Conservation (phyloP, 345 rosid species). For the Dipteronia dyeriana region DNA sequence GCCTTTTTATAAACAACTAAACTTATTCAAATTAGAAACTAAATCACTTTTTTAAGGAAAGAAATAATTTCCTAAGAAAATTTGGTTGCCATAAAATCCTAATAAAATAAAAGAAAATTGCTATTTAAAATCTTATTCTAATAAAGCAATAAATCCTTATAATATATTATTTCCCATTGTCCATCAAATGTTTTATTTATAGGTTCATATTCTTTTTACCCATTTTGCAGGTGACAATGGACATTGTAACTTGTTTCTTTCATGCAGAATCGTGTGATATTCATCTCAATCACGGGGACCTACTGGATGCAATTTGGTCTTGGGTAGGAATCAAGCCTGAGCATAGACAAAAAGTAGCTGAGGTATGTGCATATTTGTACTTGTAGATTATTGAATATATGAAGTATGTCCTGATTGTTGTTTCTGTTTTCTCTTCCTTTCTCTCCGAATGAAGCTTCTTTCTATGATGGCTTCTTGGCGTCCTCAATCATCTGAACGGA, state of each 20-base stretch:
- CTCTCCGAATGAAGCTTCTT: conserved; percentile 66
- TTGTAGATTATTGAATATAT: conserved; percentile 12
- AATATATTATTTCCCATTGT: not conserved
- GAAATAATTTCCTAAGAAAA: not conserved
- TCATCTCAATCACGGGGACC: conserved; percentile 90
- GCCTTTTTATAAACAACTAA: not conserved
- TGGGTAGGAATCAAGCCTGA: conserved; percentile 92
- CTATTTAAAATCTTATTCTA: not conserved
- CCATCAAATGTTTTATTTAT: not conserved
- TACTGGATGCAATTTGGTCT: conserved; percentile 90
- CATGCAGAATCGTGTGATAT: conserved; percentile 68
- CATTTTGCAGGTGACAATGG: conserved; percentile 67
- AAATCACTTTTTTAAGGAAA: not conserved
- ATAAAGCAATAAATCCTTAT: not conserved
- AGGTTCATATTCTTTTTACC: not conserved
- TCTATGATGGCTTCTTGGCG: conserved; percentile 83
- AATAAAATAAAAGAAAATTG: not conserved
- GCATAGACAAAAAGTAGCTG: conserved; percentile 86
- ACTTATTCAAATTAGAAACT: no score
- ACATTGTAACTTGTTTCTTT: conserved; percentile 62
- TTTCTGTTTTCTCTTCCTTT: not conserved
- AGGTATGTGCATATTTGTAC: conserved; percentile 48
- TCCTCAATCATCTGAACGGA: conserved; percentile 92
- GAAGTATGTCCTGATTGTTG: conserved; percentile 31
- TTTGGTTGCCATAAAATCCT: not conserved